Base-by-base conservation (phyloP, 2,329 filamentous ascomycete genomes). In the Diaporthe destruens region DNA sequence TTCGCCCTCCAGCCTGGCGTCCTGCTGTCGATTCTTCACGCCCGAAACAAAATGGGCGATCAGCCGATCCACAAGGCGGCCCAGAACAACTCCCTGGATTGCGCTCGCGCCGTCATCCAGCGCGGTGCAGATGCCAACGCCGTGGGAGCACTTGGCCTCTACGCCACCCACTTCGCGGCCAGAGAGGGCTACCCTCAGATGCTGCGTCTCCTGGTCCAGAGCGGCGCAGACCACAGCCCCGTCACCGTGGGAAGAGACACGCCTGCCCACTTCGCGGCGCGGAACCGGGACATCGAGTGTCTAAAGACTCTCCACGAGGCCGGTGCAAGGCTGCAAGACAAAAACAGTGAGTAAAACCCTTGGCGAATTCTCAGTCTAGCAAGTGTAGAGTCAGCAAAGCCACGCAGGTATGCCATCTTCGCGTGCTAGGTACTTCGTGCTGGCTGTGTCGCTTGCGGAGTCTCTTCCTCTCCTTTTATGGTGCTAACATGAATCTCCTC, bases 291-390 rank as follows among this genome's bases (percentile, higher is more conserved):
- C 47, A 23, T 53, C 29, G 3, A 25, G 14, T 66, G 47, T 34
- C 16, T 66, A 12, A 8, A 8, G 16, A 49, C 32, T 39, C 61
- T 66, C 25, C 16, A 20, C 9, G n/a, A 23, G 16, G 20, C 7
- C 25, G 44, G 47, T 2, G 47, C 61, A 1, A 8, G 9, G n/a
- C 12, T 66, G 32, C 47, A 12, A 5, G 32, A 14, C 20, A 6
- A 29, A 3, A 66, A 66, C 61, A 66, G 61, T 66, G 53, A 66
- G 61, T 20, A 53, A 12, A n/a, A 6, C 12, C 7, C 14, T 7
- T 29, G 9, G 1, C 0, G 32, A 16, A 3, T 9, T 34, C 23
- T 12, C 6, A 12, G n/a, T 63, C 16, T 3, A 32, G n/a, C 3
- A 36, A 65, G 25, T 49, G 29, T 5, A 47, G 6, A 32, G 29